Conservation (phyloP, 768 basidiomycete species). For the Naganishia antarctica region DNA sequence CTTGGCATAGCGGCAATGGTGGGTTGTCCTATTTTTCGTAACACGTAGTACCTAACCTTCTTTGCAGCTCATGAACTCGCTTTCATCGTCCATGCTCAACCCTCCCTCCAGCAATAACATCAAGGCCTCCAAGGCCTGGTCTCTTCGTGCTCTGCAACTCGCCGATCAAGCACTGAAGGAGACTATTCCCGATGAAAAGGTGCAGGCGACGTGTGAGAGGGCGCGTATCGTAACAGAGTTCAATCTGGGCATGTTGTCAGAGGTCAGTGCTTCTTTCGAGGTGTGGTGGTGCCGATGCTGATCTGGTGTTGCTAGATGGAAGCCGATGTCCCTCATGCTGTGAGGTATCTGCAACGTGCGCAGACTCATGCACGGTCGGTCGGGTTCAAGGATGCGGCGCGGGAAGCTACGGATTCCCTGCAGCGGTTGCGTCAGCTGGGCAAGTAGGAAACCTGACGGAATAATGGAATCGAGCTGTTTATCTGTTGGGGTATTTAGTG, state of each 20-base stretch:
- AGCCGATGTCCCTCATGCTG: conserved; percentile 33
- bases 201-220: conserved; percentile 33
- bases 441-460: no score
- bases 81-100: conserved; percentile 42
- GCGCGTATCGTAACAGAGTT: conserved; percentile 40
- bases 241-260: conserved; percentile 45
- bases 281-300: background rate
- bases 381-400: conserved; percentile 41
- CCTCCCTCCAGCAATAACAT: conserved; percentile 36
- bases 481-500: no score
- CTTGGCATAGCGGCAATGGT: conserved; percentile 17
- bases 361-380: conserved; percentile 32
- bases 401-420: conserved; percentile 40
- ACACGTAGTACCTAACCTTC: background rate
- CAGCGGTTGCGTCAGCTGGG: conserved; percentile 20
- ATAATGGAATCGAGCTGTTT: no score
- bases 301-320: conserved; percentile 37
- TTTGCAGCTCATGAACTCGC: conserved; percentile 44
- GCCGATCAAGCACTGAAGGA: conserved; percentile 35
- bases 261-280: conserved; percentile 34
- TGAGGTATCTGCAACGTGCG: conserved; percentile 35
- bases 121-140: conserved; percentile 43
- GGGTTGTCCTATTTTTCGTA: background rate
- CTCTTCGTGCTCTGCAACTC: conserved; percentile 38
- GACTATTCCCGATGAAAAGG: conserved; percentile 10